Evolutionary conservation across 1,284 basidiomycete genomes (phyloP).

Genomic region (Ganoderma multipileum): DNA sequence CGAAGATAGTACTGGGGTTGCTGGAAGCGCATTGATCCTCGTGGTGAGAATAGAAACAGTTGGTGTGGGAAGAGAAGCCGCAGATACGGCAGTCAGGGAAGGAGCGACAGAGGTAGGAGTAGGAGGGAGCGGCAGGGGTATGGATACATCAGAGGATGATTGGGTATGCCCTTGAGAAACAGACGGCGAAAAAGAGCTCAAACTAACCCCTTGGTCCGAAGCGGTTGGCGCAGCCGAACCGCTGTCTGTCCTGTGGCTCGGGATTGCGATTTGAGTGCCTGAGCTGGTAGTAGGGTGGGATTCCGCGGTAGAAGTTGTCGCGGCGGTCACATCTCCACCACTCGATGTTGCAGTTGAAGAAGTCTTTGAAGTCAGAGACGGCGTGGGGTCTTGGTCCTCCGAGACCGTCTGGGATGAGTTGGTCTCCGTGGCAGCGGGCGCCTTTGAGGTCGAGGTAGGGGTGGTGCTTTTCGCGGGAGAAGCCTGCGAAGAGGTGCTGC

Average conservation of each 20-base stretch:
- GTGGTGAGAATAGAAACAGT: slow-evolving; percentile 1
- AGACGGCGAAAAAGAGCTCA: slow-evolving; percentile 22
- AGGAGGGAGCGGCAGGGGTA: slow-evolving; percentile 19
- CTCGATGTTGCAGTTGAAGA: slow-evolving; percentile 4
- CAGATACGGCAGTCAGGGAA: slow-evolving; percentile 6
- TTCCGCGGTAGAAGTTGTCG: neutral
- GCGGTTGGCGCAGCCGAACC: neutral
- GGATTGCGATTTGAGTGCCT: slow-evolving; percentile 3
- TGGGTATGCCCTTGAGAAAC: slow-evolving; percentile 23
- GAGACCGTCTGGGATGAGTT: neutral
- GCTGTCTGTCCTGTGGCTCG: neutral
- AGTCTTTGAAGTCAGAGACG: neutral
- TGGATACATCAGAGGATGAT: slow-evolving; percentile 21
- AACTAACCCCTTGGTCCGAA: slow-evolving; percentile 28
- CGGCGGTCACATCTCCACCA: neutral
- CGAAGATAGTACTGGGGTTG: slow-evolving; percentile 16
- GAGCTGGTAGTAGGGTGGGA: neutral
- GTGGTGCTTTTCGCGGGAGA: slow-evolving; percentile 7
- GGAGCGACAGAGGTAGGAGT: slow-evolving; percentile 10
- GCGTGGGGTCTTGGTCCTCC: neutral
- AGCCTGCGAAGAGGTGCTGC: slow-evolving; percentile 2
- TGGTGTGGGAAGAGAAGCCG: neutral
- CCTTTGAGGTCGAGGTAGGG: slow-evolving; percentile 2
- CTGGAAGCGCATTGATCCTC: slow-evolving; percentile 2
- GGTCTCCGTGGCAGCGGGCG: neutral